These are phyloP conservation scores for Striga hermonthica DNA, from an alignment of 305 asterid species.

Conservation along the genomic window DNA sequence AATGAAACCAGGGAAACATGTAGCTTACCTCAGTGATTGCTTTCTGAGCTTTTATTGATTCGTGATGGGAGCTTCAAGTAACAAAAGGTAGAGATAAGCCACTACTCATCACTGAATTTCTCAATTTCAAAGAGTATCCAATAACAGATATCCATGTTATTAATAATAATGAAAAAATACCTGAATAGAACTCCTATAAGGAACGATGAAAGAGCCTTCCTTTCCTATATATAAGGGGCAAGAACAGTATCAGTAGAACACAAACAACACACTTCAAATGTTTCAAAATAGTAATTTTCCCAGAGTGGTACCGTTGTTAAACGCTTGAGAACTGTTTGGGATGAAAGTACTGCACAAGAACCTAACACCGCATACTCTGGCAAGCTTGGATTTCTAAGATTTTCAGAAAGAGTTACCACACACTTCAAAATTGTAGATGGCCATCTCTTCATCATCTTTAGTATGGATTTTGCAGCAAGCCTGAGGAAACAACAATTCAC, in stretches of 20 bases:
- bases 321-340: slow-evolving; percentile 89
- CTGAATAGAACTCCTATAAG: slow-evolving; percentile 92
- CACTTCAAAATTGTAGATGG: slow-evolving; percentile 86
- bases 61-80: slow-evolving; percentile 84
- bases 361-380: slow-evolving; percentile 96
- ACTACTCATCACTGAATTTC: slow-evolving; percentile 26
- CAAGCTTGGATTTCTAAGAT: slow-evolving; percentile 60
- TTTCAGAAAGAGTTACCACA: slow-evolving; percentile 69
- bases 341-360: slow-evolving; percentile 91
- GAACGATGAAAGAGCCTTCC: slow-evolving; percentile 83
- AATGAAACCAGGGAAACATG: slow-evolving; percentile 28
- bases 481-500: slow-evolving; percentile 44
- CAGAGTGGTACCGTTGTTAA: slow-evolving; percentile 68
- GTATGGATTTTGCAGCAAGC: slow-evolving; percentile 73
- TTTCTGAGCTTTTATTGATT: slow-evolving; percentile 95
- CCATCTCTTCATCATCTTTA: slow-evolving; percentile 96
- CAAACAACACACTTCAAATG: slow-evolving; percentile 28
- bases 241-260: slow-evolving; percentile 34
- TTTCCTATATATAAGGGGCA: slow-evolving; percentile 57
- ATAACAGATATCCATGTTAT: slow-evolving; percentile 16
- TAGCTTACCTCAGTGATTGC: slow-evolving; percentile 91
- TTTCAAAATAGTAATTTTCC: slow-evolving; percentile 20
- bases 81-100: slow-evolving; percentile 34
- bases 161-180: slow-evolving; percentile 39
- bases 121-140: slow-evolving; percentile 24